These are phyloP conservation scores for Solanum chiquidenum DNA, from an alignment of 257 asterid genomes.

Conservation along the genomic window DNA sequence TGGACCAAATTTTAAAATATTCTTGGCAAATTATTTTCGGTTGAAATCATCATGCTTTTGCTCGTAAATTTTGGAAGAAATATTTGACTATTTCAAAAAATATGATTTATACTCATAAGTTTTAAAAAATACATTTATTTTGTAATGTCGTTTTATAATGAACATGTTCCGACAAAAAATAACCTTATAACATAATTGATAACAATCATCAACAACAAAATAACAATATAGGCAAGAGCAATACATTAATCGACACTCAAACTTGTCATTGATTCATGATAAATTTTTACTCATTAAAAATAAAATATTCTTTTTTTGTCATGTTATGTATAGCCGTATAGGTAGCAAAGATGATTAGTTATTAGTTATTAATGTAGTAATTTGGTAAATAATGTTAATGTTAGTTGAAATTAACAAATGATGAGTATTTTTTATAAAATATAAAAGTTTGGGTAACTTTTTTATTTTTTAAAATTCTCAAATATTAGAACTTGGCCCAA, in stretches of 20 bases:
- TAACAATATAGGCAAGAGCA: too few species aligned
- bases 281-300: too few species aligned
- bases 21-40: too few species aligned
- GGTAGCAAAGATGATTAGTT: neutral
- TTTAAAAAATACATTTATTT: too few species aligned
- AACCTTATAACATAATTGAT: too few species aligned
- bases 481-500: neutral
- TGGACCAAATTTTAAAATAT: neutral
- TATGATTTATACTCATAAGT: neutral
- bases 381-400: too few species aligned
- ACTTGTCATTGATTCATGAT: neutral
- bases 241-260: neutral
- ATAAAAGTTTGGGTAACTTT: too few species aligned
- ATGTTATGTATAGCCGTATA: neutral
- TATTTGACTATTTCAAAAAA: too few species aligned
- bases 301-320: too few species aligned
- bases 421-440: neutral
- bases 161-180: neutral
- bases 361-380: neutral
- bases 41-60: neutral
- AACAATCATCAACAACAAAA: neutral
- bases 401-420: neutral
- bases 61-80: too few species aligned
- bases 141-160: neutral
- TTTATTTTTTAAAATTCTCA: neutral